Percentiles rank a stretch among this genome's conserved stretches.
phyloP scores from a whole-genome alignment of 2,329 filamentous ascomycete genomes.

The Arthrobotrys megalospora region DNA sequence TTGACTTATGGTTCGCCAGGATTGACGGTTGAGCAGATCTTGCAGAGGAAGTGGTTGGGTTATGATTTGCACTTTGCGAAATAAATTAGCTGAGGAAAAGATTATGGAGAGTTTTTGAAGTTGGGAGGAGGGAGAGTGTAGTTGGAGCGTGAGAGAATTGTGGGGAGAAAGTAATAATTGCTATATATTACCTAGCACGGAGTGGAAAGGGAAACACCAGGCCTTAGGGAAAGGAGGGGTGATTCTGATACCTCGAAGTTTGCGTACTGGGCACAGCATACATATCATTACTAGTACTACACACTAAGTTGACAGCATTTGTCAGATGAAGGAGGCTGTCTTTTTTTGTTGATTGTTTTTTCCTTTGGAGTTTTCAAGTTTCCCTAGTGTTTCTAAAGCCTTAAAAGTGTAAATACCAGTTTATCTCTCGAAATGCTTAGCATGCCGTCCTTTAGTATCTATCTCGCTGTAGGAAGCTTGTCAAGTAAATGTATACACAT shows the following conservation, averaged over 20 bases:
- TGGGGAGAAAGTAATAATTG: not conserved
- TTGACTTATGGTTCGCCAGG: conserved; percentile 96
- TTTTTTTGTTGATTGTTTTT: conserved; percentile 19
- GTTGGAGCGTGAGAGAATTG: too few species aligned
- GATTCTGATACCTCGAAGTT: not conserved
- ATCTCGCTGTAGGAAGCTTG: not conserved
- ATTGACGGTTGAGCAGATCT: conserved; percentile 81
- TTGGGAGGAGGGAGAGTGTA: not conserved
- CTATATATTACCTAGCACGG: conserved; percentile 1
- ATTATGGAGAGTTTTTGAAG: not conserved
- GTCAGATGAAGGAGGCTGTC: not conserved
- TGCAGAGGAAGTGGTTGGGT: conserved; percentile 91
- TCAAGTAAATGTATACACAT: too few species aligned
- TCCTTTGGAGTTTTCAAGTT: conserved; percentile 45
- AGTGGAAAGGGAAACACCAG: not conserved
- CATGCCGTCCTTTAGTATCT: conserved; percentile 2
- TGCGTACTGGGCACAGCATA: conserved; percentile 10
- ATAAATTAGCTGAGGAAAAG: conserved; percentile 70
- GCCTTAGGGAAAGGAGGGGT: not conserved
- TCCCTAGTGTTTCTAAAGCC: conserved; percentile 12
- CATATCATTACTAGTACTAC: conserved; percentile 26
- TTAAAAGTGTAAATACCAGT: conserved; percentile 61
- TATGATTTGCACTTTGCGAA: conserved; percentile 99
- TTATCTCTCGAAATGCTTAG: conserved; percentile 13
- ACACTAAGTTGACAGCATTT: not conserved